Conservation (phyloP, 192 early-diverging fungal genomes). For the Chytriomyces sp. region DNA sequence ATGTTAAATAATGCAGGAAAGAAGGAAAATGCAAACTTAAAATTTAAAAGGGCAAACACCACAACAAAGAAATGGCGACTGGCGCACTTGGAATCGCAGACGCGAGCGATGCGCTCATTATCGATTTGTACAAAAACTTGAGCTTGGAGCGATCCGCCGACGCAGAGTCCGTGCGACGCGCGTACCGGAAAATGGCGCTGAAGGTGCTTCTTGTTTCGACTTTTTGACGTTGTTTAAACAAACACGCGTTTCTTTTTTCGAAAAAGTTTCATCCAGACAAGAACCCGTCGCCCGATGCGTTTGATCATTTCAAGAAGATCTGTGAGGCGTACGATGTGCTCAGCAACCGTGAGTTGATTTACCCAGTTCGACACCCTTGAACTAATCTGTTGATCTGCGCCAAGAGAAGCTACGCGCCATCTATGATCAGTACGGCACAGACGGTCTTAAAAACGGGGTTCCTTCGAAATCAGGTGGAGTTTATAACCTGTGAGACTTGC, state of each 20-base stretch:
- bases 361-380: not conserved
- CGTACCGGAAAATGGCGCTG: conserved; percentile 35
- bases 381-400: not conserved
- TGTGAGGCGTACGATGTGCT: conserved; percentile 58
- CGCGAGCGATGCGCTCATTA: conserved; percentile 28
- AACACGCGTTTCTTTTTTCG: not conserved
- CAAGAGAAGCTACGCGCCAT: conserved; percentile 54
- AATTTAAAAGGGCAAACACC: conserved; percentile 1
- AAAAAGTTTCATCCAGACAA: conserved; percentile 57
- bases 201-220: conserved; percentile 1
- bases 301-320: conserved; percentile 49
- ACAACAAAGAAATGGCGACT: conserved; percentile 12
- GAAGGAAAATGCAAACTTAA: not conserved
- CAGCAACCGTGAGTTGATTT: conserved; percentile 40
- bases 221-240: no score
- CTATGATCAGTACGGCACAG: conserved; percentile 62
- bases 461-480: conserved; percentile 47
- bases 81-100: conserved; percentile 32
- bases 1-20: no score
- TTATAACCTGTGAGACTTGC: not conserved
- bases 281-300: conserved; percentile 47
- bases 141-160: conserved; percentile 35
- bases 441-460: conserved; percentile 59
- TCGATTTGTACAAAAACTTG: conserved; percentile 33
- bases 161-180: conserved; percentile 20